Base-by-base conservation (phyloP, 2,329 filamentous ascomycete species). In the Calonectria honghensis region DNA sequence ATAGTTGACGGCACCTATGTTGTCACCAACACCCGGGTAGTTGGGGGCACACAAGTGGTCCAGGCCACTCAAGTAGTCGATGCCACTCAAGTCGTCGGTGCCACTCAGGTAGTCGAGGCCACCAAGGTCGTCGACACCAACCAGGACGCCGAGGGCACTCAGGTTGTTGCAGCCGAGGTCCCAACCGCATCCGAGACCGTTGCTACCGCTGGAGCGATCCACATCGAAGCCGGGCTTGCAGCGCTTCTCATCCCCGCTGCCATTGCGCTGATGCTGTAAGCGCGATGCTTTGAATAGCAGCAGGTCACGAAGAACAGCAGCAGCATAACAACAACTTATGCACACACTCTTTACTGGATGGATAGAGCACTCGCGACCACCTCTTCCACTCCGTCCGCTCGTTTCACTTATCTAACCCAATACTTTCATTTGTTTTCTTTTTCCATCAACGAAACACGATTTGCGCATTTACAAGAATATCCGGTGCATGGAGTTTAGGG, bases 211-310 rank as follows among this genome's bases (percentile, higher is more conserved):
- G 57, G 57, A 29, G 24, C 35, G 6, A 63, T 16, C 11, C 57
- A 41, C 9, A 20, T 63, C 3, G 3, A 63, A 14, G 57, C 35
- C 5, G 57, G 57, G 14, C 35, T 63, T 51, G 78, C 74, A 27
- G 72, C 78, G 20, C 73, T 82, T 54, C 72, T 79, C 3, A 77
- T 81, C 61, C 78, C 86, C n/a, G 81, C 84, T 29, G 84, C 83
- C 48, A 86, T 82, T 50, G 87, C 82, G 29, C 86, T 82, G 29
- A 86, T 84, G 61, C 84, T 84, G 65, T 85, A 84, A 78, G 74
- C 24, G 82, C 41, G 82, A 81, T 48, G 79, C 83, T 20, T 29
- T 27, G 35, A 63, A 63, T 24, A 24, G 35, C 24, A 41, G 57
- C 57, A 63, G 27, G 35, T 6, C 24, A 7, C n/a, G 24, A 37